phyloP scores from a whole-genome alignment of 306 rosid species.

The Ammopiptanthus mongolicus region DNA sequence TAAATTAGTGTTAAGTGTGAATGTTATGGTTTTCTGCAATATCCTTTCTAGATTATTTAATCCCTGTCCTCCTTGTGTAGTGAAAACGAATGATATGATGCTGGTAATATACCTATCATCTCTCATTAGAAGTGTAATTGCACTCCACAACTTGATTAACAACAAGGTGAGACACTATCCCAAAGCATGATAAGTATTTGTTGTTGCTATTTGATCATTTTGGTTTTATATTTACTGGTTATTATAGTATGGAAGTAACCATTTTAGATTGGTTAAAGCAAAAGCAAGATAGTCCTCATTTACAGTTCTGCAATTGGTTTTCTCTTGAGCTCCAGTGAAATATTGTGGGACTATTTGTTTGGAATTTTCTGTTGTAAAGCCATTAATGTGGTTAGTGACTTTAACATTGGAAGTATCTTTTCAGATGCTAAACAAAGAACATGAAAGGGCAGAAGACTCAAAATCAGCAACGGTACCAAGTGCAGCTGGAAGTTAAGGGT shows the following conservation, averaged over 20 bases:
- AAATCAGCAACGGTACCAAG: slow-evolving; percentile 28
- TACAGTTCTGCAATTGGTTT: not conserved
- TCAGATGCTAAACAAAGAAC: slow-evolving; percentile 45
- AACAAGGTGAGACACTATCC: slow-evolving; percentile 33
- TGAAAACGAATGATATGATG: slow-evolving; percentile 48
- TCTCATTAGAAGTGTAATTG: slow-evolving; percentile 38
- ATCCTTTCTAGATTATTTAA: slow-evolving; percentile 2
- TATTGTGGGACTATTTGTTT: not conserved
- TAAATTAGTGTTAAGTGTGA: not conserved
- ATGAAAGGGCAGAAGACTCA: slow-evolving; percentile 37
- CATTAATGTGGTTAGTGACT: not conserved
- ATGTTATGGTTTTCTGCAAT: not conserved
- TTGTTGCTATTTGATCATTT: not conserved
- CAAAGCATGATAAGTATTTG: not conserved
- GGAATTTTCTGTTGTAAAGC: not conserved
- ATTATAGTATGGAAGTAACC: not conserved
- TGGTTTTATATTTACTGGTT: not conserved
- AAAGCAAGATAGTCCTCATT: not conserved
- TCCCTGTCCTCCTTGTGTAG: slow-evolving; percentile 22
- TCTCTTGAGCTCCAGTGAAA: not conserved
- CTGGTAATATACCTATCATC: slow-evolving; percentile 40
- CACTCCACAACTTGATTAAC: slow-evolving; percentile 45
- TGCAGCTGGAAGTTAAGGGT: slow-evolving; percentile 26
- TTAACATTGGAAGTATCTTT: slow-evolving; percentile 5
- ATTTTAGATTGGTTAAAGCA: not conserved